These are phyloP conservation scores for Moniliella sp. DNA, from an alignment of 1,284 basidiomycete species.

Conservation along the genomic window DNA sequence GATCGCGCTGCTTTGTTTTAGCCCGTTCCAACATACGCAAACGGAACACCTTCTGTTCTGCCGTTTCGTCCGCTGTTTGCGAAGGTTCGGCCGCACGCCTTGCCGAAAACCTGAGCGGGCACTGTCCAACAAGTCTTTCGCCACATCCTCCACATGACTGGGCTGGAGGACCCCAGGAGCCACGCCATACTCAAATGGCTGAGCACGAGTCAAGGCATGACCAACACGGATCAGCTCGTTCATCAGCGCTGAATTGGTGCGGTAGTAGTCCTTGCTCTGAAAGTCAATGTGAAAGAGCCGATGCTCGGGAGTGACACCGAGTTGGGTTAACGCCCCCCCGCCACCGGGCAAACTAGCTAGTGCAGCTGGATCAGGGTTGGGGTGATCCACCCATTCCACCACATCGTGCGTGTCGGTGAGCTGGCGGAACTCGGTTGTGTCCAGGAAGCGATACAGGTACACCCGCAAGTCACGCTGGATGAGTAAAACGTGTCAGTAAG, in stretches of 20 bases:
- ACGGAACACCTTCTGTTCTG: not conserved
- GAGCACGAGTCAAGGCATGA: conserved; percentile 9
- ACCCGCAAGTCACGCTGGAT: conserved; percentile 10
- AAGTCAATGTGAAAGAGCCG: conserved; percentile 16
- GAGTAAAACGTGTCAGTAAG: not conserved
- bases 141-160: conserved; percentile 13
- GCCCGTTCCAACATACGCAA: conserved; percentile 7
- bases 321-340: conserved; percentile 6
- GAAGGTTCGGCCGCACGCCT: conserved; percentile 10
- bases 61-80: not conserved
- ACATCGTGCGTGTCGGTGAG: conserved; percentile 11
- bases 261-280: conserved; percentile 11
- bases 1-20: conserved; percentile 12
- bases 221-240: conserved; percentile 11
- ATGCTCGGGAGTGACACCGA: conserved; percentile 1
- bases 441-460: conserved; percentile 15
- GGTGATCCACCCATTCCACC: conserved; percentile 13
- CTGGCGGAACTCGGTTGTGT: conserved; percentile 16
- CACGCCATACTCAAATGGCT: conserved; percentile 12
- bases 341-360: conserved; percentile 8
- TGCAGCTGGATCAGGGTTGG: conserved; percentile 8
- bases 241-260: conserved; percentile 12
- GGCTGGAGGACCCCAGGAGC: conserved; percentile 11
- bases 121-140: conserved; percentile 16
- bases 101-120: conserved; percentile 13